These are phyloP conservation scores for Diaporthe citrichinensis DNA, from an alignment of 2,329 filamentous ascomycete genomes.

Conservation along the genomic window DNA sequence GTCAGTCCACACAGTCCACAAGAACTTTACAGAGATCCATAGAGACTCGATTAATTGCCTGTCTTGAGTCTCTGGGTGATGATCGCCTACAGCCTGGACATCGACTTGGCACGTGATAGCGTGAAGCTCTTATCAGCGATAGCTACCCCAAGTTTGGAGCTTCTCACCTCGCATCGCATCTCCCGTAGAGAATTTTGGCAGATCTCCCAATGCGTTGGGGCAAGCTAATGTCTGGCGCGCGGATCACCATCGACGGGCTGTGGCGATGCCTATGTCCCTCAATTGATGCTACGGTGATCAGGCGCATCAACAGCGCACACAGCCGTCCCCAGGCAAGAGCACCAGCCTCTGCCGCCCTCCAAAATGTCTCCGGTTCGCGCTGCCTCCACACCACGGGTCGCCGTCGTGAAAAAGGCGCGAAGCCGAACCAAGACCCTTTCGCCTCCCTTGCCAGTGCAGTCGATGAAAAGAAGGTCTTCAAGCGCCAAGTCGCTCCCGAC, in stretches of 20 bases:
- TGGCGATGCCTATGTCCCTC: constrained; percentile 76
- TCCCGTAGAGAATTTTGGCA: not conserved
- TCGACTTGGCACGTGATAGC: constrained; percentile 20
- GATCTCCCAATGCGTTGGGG: not conserved
- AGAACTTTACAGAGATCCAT: not conserved
- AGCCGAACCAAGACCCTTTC: not conserved
- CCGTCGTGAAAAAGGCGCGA: not conserved
- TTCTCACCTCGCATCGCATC: not conserved
- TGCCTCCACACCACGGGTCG: constrained; percentile 24
- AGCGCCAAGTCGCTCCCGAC: not conserved
- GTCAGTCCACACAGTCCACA: not conserved
- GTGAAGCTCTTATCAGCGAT: constrained; percentile 10
- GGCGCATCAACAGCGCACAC: constrained; percentile 47
- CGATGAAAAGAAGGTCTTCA: not conserved
- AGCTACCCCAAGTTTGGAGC: constrained; percentile 23
- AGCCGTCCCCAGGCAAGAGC: constrained; percentile 32
- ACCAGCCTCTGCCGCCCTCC: constrained; percentile 37
- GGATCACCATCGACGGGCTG: constrained; percentile 68
- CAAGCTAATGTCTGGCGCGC: constrained; percentile 53
- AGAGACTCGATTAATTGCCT: constrained; percentile 2
- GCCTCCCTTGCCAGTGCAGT: not conserved
- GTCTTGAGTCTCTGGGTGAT: not conserved
- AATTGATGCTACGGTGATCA: constrained; percentile 58
- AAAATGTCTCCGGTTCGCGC: not conserved
- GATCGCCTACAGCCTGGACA: not conserved